These are phyloP conservation scores for Hypocrella siamensis DNA, from an alignment of 2,329 filamentous ascomycete genomes.

Conservation along the genomic window DNA sequence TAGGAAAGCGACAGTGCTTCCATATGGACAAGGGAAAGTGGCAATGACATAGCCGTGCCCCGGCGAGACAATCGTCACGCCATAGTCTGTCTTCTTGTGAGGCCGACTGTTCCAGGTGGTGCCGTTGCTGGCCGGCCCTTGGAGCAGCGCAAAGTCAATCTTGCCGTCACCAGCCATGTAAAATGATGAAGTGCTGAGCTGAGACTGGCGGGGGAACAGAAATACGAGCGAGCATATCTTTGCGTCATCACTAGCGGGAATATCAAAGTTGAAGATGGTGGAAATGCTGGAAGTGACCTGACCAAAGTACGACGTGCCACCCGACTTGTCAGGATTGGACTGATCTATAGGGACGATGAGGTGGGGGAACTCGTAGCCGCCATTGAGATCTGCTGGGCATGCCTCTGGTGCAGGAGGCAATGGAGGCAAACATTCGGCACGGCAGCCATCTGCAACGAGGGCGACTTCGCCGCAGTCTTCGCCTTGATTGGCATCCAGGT, in stretches of 20 bases:
- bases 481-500: slow-evolving; percentile 21
- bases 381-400: slow-evolving; percentile 28
- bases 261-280: slow-evolving; percentile 55
- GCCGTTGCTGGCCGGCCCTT: slow-evolving; percentile 22
- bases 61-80: slow-evolving; percentile 26
- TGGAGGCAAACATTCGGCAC: slow-evolving; percentile 5
- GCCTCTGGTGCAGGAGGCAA: background rate
- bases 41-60: slow-evolving; percentile 38
- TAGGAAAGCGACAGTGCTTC: slow-evolving; percentile 33
- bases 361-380: slow-evolving; percentile 40
- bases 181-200: slow-evolving; percentile 44
- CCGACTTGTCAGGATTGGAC: slow-evolving; percentile 30
- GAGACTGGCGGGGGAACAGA: slow-evolving; percentile 39
- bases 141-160: slow-evolving; percentile 36
- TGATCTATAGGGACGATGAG: slow-evolving; percentile 46
- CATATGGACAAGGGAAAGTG: slow-evolving; percentile 38
- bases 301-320: slow-evolving; percentile 39
- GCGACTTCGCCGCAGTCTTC: slow-evolving; percentile 32
- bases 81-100: slow-evolving; percentile 24
- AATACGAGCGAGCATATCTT: slow-evolving; percentile 50
- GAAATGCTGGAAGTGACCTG: slow-evolving; percentile 35
- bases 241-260: slow-evolving; percentile 34
- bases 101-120: slow-evolving; percentile 40
- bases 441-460: slow-evolving; percentile 25
- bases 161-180: slow-evolving; percentile 30